Evolutionary conservation across 108 stramenopile species (phyloP).

Genomic region (Aureococcus anophagefferens): DNA sequence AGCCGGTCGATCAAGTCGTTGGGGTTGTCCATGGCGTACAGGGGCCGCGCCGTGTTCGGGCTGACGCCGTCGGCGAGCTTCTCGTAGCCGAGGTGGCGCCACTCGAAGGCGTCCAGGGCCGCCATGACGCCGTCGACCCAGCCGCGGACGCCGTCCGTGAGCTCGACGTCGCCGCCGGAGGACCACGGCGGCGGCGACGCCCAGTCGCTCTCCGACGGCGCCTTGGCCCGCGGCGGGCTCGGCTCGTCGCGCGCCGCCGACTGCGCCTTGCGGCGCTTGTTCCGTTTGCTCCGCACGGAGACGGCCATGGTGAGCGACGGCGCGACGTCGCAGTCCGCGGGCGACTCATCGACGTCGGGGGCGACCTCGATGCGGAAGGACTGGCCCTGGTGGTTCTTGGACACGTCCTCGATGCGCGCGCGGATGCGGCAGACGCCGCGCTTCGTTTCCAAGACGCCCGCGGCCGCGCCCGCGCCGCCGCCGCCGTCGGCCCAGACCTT

Average conservation of each 20-base stretch:
- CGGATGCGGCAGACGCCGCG: conserved; percentile 35
- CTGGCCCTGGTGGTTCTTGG: conserved; percentile 77
- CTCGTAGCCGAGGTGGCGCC: background rate
- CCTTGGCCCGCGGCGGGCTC: too few species aligned
- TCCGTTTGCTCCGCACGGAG: conserved; percentile 68
- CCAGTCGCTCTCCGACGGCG: too few species aligned
- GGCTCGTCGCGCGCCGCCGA: too few species aligned
- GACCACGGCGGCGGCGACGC: too few species aligned
- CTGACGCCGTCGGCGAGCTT: too few species aligned
- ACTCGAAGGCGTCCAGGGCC: background rate
- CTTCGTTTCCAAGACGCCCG: conserved; percentile 23
- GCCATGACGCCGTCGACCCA: too few species aligned
- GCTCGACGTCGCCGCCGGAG: too few species aligned
- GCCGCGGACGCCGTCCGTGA: too few species aligned
- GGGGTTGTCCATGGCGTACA: background rate
- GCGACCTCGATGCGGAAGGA: conserved; percentile 54
- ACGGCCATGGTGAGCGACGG: conserved; percentile 56
- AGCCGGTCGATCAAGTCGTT: background rate
- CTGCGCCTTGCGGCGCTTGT: conserved; percentile 1
- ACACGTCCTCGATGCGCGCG: conserved; percentile 74
- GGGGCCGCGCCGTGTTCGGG: background rate
- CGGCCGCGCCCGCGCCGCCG: background rate
- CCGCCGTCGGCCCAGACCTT: conserved; percentile 34
- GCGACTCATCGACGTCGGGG: conserved; percentile 39
- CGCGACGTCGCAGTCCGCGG: conserved; percentile 51